Conservation (phyloP, 2,329 filamentous ascomycete genomes). For the Talaromyces sp. region DNA sequence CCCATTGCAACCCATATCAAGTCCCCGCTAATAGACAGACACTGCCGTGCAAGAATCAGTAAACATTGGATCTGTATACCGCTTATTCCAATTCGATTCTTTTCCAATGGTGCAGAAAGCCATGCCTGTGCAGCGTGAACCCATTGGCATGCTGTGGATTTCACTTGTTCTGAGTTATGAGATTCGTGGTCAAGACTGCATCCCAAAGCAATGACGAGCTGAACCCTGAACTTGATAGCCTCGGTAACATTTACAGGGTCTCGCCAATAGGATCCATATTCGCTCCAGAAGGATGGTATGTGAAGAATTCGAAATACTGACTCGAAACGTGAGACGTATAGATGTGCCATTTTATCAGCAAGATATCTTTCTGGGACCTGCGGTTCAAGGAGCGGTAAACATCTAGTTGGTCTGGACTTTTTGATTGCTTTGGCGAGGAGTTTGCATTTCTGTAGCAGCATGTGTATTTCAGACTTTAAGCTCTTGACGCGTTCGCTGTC, state of each 20-base stretch:
- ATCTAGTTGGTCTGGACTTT: background rate
- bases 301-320: constrained; percentile 8
- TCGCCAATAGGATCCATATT: constrained; percentile 12
- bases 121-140: constrained; percentile 7
- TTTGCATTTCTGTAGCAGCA: background rate
- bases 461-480: background rate
- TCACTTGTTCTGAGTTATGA: background rate
- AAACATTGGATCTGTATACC: constrained; percentile 12
- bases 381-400: background rate
- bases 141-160: background rate
- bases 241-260: background rate
- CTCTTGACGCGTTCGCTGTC: background rate
- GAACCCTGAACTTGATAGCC: background rate
- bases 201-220: constrained; percentile 11
- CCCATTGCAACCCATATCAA: constrained; percentile 47
- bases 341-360: background rate
- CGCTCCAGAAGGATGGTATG: constrained; percentile 1
- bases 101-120: constrained; percentile 11
- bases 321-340: constrained; percentile 4
- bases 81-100: background rate
- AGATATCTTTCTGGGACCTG: background rate
- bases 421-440: background rate
- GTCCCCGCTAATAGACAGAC: background rate
- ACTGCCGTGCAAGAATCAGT: constrained; percentile 8
- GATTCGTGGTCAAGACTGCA: background rate